Evolutionary conservation across 257 asterid species (phyloP).

Genomic region (Rhazya stricta): DNA sequence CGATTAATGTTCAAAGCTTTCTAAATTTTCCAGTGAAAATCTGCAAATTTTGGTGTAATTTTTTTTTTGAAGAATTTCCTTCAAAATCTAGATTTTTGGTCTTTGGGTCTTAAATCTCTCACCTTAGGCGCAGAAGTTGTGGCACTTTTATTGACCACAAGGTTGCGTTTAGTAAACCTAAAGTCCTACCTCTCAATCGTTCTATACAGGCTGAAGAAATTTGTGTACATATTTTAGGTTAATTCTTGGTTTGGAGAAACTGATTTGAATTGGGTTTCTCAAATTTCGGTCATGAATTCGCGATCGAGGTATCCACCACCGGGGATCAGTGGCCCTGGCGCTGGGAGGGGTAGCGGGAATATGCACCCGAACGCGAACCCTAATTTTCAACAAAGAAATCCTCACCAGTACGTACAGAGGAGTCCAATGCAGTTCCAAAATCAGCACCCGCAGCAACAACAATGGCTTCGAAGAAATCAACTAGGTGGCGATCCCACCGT

Average conservation of each 20-base stretch:
- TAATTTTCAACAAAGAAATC: slow-evolving; percentile 55
- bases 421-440: slow-evolving; percentile 49
- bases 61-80: neutral
- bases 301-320: slow-evolving; percentile 92
- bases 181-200: slow-evolving; percentile 14
- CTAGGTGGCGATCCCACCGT: slow-evolving; percentile 41
- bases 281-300: slow-evolving; percentile 50
- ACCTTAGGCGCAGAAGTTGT: slow-evolving; percentile 13
- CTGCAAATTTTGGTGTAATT: slow-evolving; percentile 1
- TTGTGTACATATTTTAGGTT: slow-evolving; percentile 22
- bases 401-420: slow-evolving; percentile 70
- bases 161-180: slow-evolving; percentile 15
- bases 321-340: slow-evolving; percentile 65
- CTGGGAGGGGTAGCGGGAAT: slow-evolving; percentile 50
- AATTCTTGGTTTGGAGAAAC: slow-evolving; percentile 19
- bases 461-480: slow-evolving; percentile 78
- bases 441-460: slow-evolving; percentile 62
- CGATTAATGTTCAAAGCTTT: neutral
- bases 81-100: neutral
- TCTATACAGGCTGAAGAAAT: slow-evolving; percentile 15
- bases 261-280: slow-evolving; percentile 27
- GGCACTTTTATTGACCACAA: slow-evolving; percentile 24
- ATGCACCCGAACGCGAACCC: slow-evolving; percentile 55
- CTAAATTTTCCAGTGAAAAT: neutral
- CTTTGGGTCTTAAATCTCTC: neutral